Conservation (phyloP, 805 yeast species). For the Hemisphaericaspora nanyangensis region DNA sequence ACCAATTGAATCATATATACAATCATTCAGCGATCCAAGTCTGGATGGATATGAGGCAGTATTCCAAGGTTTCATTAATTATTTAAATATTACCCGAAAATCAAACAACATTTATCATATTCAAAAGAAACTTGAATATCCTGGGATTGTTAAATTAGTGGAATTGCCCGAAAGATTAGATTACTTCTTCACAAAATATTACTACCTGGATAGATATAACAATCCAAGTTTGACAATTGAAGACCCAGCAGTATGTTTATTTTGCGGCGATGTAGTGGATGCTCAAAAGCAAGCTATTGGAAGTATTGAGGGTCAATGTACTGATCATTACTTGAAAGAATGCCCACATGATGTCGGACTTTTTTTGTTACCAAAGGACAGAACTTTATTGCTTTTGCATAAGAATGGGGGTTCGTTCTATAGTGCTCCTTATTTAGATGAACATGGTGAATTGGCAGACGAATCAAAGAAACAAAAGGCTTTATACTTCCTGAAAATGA, state of each 20-base stretch:
- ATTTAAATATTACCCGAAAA: conserved; percentile 1
- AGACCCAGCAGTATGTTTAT: conserved; percentile 85
- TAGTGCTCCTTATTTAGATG: conserved; percentile 79
- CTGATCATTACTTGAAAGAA: conserved; percentile 59
- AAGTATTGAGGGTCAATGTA: conserved; percentile 70
- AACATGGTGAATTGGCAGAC: conserved; percentile 81
- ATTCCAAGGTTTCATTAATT: conserved; percentile 19
- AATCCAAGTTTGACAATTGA: conserved; percentile 37
- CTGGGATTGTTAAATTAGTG: conserved; percentile 59
- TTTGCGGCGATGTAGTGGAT: conserved; percentile 69
- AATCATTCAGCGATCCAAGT: conserved; percentile 12
- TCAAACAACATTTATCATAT: conserved; percentile 11
- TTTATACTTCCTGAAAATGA: conserved; percentile 53
- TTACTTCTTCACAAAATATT: conserved; percentile 58
- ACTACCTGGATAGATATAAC: conserved; percentile 41
- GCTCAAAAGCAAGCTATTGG: conserved; percentile 61
- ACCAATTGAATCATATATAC: conserved; percentile 20
- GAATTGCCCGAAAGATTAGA: conserved; percentile 66
- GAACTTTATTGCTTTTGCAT: conserved; percentile 59
- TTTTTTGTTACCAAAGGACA: conserved; percentile 66
- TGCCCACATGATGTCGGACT: conserved; percentile 69
- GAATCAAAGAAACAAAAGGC: conserved; percentile 72
- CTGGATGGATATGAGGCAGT: conserved; percentile 21
- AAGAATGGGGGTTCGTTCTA: conserved; percentile 80
- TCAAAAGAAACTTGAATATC: conserved; percentile 47